Percentiles rank a stretch among this genome's conserved stretches.
phyloP scores from a whole-genome alignment of 2,329 filamentous ascomycete species.

The Colletotrichum brevisporum region DNA sequence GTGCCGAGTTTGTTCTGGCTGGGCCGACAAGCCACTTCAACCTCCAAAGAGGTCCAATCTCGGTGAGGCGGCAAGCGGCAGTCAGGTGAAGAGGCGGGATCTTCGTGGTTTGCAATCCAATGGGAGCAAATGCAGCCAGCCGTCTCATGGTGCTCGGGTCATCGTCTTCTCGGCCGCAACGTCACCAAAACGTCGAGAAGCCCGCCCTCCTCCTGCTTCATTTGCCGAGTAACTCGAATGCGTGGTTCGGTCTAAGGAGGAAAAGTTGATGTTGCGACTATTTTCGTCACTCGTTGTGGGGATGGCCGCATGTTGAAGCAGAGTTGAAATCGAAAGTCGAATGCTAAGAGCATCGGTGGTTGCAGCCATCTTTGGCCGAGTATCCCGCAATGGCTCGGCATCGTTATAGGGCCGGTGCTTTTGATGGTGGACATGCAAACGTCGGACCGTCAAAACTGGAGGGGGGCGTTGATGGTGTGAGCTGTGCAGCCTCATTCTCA shows the following conservation, averaged over 20 bases:
- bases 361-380: slow-evolving; percentile 2
- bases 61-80: slow-evolving; percentile 28
- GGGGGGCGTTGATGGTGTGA: slow-evolving; percentile 32
- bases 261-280: background rate
- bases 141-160: background rate
- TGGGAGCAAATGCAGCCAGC: slow-evolving; percentile 3
- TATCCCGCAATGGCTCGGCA: slow-evolving; percentile 2
- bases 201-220: no score
- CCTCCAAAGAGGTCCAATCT: slow-evolving; percentile 12
- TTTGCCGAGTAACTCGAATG: background rate
- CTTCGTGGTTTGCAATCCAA: slow-evolving; percentile 4
- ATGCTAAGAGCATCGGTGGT: slow-evolving; percentile 3
- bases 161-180: background rate
- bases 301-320: background rate
- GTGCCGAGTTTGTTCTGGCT: slow-evolving; percentile 17
- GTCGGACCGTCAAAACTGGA: slow-evolving; percentile 34
- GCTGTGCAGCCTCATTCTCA: slow-evolving; percentile 41
- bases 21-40: slow-evolving; percentile 14
- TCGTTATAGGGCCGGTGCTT: slow-evolving; percentile 3
- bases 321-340: slow-evolving; percentile 7
- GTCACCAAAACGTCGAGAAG: background rate
- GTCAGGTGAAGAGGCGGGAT: slow-evolving; percentile 11
- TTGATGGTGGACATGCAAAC: slow-evolving; percentile 20
- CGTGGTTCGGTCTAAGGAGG: background rate
- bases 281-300: background rate